Evolutionary conservation across 2,329 filamentous ascomycete genomes (phyloP), one percentile per base, ranked within the genome.

Genomic region (Colletotrichum trifolii): DNA sequence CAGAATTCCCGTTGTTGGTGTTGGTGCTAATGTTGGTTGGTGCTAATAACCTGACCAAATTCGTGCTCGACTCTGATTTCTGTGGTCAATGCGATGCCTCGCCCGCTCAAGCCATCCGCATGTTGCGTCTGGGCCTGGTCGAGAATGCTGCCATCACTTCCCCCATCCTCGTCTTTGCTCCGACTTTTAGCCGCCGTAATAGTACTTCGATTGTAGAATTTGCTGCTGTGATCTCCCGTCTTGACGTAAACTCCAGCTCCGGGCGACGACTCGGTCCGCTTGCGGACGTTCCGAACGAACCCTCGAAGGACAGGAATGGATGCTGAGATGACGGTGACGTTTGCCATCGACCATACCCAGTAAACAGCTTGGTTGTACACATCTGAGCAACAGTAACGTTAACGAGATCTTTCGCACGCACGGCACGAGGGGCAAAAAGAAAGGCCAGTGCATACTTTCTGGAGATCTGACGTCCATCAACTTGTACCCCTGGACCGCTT

Each of bases 271-370:
- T 39, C 48, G 8, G 35, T 38, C 39, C 35, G 36, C 48, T 52
- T 54, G 2, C 60, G 55, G 2, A 39, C 58, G 33, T 66, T 57
- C 5, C 65, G 60, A 45, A 54, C 60, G 25, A 75, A 56, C 7
- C 71, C 73, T 8, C 73, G 71, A 11, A 76, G 67, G 7, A 72
- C 71, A 1, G 73, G 74, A 8, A 76, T 71, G 8, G 70, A 74
- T 7, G 74, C 70, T 1, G 74, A 72, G 55, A 76, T 73, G 49
- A 76, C 75, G 9, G 73, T 72, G 15, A 75, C 66, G 13, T 71
- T 68, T 6, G 74, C 73, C 33, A 72, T 67, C 4, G 70, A 71
- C 60, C 68, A 71, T 11, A 74, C 64, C 59, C 57, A 63, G 46
- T 58, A 66, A 17, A 61, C 52, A 12, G 46, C 35, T 39, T 53